These are phyloP conservation scores for Diaporthe sp. DNA, from an alignment of 2,329 filamentous ascomycete species.

Conservation along the genomic window DNA sequence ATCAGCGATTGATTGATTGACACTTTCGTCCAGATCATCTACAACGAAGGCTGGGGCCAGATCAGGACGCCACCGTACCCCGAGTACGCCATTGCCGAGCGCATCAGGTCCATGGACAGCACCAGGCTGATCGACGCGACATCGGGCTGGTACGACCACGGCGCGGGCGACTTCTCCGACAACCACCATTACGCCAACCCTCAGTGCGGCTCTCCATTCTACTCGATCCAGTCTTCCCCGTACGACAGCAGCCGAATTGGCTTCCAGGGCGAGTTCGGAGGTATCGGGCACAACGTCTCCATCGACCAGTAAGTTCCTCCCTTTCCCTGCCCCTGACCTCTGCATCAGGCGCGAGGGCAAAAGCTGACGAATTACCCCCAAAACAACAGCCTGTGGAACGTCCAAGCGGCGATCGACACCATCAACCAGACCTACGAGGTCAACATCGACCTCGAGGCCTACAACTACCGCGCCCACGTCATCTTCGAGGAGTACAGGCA, in stretches of 20 bases:
- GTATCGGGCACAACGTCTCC: slow-evolving; percentile 74
- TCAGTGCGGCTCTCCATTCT: slow-evolving; percentile 78
- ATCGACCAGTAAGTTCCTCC: slow-evolving; percentile 66
- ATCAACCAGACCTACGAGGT: slow-evolving; percentile 79
- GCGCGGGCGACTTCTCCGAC: slow-evolving; percentile 75
- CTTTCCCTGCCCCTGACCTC: not conserved
- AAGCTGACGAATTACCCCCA: slow-evolving; percentile 12
- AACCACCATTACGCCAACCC: slow-evolving; percentile 81
- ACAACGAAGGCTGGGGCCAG: slow-evolving; percentile 81
- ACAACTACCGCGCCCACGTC: slow-evolving; percentile 74
- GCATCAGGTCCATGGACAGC: slow-evolving; percentile 70
- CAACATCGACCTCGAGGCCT: slow-evolving; percentile 66
- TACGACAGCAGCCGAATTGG: slow-evolving; percentile 72
- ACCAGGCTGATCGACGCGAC: slow-evolving; percentile 73
- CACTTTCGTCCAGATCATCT: slow-evolving; percentile 63
- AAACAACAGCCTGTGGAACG: slow-evolving; percentile 71
- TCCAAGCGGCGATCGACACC: slow-evolving; percentile 66
- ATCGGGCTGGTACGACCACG: slow-evolving; percentile 77
- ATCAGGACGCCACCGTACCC: slow-evolving; percentile 61
- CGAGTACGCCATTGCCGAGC: slow-evolving; percentile 67
- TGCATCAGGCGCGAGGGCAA: not conserved
- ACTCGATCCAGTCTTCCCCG: slow-evolving; percentile 67
- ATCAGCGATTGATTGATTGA: too few species aligned
- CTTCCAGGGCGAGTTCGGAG: slow-evolving; percentile 79
- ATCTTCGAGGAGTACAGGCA: slow-evolving; percentile 73